Base-by-base conservation (phyloP, 2,329 filamentous ascomycete species). In the Didymella pinodella region DNA sequence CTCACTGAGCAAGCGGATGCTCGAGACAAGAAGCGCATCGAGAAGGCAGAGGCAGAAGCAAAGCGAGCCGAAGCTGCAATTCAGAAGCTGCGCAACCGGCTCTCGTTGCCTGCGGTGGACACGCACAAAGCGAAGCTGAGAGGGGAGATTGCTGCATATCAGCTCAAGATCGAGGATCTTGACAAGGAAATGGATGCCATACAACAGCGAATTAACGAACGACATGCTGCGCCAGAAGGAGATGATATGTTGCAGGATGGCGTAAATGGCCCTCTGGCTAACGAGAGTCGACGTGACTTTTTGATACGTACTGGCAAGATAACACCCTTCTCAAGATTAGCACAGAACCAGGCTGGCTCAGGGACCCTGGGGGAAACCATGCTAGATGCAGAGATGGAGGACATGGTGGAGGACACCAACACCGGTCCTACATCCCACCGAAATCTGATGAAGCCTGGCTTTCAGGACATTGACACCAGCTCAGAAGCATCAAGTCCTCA, bases 301-400 rank as follows among this genome's bases (percentile, higher is more conserved):
- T 85, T 99, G 46, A 95, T 99, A 48, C 88, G 95, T 28, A 99
- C 94, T 0, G 95, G 95, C 61, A 98, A 98, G 79, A 98, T 99
- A 66, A 99, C 95, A 0, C 95, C 95, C 0, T 99, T 99, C 71
- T 91, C 93, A 7, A 91, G 89, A 63, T 85, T 96, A 67, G 87
- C 86, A 14, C 83, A 86, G n/a, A 80, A 88, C 1, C 81, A 86
- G 28, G 86, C 85, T 3, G 83, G 88, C 2, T 83, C 88, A 44
- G 89, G 89, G 2, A 89, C 88, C 59, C 81, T 97, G 16, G 89
- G 90, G 11, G 88, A 93, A 70, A 90, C 89, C 2, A 85, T 97
- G 58, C 80, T 93, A 14, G 91, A 96, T 73, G 92, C 91, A 0
- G 93, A 97, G 72, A 89, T 92, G 57, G 90, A 90, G 51, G 77